phyloP scores from a whole-genome alignment of 1,284 basidiomycete species.

The Termitomyces sp. region DNA sequence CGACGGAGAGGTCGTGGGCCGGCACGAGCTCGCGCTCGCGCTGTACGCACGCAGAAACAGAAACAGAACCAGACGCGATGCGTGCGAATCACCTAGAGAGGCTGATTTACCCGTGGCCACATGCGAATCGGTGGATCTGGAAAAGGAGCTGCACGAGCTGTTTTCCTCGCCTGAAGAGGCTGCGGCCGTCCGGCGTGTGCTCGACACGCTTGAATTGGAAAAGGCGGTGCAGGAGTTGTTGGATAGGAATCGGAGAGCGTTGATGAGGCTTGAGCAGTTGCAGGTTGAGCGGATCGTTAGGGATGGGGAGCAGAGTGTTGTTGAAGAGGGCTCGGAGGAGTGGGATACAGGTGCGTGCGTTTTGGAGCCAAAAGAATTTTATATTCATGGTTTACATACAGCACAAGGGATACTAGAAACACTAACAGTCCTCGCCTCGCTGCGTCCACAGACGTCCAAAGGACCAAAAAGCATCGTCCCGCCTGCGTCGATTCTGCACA shows the following conservation, averaged over 20 bases:
- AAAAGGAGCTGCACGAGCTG: slow-evolving; percentile 44
- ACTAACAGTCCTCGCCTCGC: slow-evolving; percentile 58
- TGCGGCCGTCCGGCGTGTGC: slow-evolving; percentile 47
- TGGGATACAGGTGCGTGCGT: slow-evolving; percentile 60
- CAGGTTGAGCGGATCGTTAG: slow-evolving; percentile 51
- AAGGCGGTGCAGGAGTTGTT: slow-evolving; percentile 62
- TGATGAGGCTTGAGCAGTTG: slow-evolving; percentile 57
- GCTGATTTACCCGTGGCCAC: slow-evolving; percentile 4
- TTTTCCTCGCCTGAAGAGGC: slow-evolving; percentile 53
- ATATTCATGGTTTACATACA: slow-evolving; percentile 25
- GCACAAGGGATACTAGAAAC: slow-evolving; percentile 72
- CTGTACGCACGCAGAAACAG: slow-evolving; percentile 41
- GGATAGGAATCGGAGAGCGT: slow-evolving; percentile 55
- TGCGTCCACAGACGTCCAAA: slow-evolving; percentile 58
- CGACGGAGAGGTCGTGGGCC: slow-evolving; percentile 61
- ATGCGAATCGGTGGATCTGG: slow-evolving; percentile 19
- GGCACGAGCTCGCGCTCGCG: slow-evolving; percentile 52
- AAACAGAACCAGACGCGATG: slow-evolving; percentile 25
- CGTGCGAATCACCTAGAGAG: slow-evolving; percentile 22
- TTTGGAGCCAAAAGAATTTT: slow-evolving; percentile 12
- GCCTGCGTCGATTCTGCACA: slow-evolving; percentile 54
- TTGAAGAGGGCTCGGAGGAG: slow-evolving; percentile 67
- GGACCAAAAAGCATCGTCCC: slow-evolving; percentile 57
- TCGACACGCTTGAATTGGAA: slow-evolving; percentile 61
- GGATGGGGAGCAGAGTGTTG: slow-evolving; percentile 39